These are phyloP conservation scores for Apiospora kogelbergensis DNA, from an alignment of 2,329 filamentous ascomycete species.

Conservation along the genomic window DNA sequence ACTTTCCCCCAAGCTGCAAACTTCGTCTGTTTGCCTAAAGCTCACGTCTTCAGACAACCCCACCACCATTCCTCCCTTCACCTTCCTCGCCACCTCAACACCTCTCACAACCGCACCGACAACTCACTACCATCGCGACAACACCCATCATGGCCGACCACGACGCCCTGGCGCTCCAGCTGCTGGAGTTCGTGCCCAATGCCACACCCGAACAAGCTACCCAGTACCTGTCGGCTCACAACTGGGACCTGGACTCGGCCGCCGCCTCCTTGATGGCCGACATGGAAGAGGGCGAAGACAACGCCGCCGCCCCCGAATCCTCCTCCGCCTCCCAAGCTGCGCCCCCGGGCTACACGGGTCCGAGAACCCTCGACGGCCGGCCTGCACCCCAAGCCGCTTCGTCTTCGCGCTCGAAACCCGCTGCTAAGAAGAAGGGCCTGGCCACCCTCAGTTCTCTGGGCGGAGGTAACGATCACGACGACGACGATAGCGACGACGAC, in stretches of 20 bases:
- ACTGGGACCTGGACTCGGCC: slow-evolving; percentile 67
- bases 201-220: slow-evolving; percentile 58
- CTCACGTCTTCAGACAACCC: not conserved
- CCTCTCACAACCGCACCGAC: not conserved
- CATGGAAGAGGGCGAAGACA: slow-evolving; percentile 49
- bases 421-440: slow-evolving; percentile 58
- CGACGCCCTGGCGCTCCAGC: slow-evolving; percentile 49
- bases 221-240: slow-evolving; percentile 63
- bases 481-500: slow-evolving; percentile 57
- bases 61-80: not conserved
- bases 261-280: slow-evolving; percentile 62
- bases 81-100: not conserved
- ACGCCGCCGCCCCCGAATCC: slow-evolving; percentile 41
- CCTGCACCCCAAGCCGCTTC: slow-evolving; percentile 47
- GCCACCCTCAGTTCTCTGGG: slow-evolving; percentile 59
- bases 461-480: slow-evolving; percentile 52
- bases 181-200: slow-evolving; percentile 54
- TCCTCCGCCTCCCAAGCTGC: slow-evolving; percentile 22
- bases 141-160: slow-evolving; percentile 38
- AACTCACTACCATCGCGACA: not conserved
- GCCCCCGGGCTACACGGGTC: slow-evolving; percentile 53
- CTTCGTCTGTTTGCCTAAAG: not conserved
- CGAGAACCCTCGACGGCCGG: slow-evolving; percentile 62
- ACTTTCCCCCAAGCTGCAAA: too few relatives aligned
- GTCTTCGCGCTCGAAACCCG: slow-evolving; percentile 36